Percentiles rank a stretch among this genome's conserved stretches.
Evolutionary conservation across 2,329 filamentous ascomycete genomes (phyloP).

Genomic region (Fusarium robinianum): DNA sequence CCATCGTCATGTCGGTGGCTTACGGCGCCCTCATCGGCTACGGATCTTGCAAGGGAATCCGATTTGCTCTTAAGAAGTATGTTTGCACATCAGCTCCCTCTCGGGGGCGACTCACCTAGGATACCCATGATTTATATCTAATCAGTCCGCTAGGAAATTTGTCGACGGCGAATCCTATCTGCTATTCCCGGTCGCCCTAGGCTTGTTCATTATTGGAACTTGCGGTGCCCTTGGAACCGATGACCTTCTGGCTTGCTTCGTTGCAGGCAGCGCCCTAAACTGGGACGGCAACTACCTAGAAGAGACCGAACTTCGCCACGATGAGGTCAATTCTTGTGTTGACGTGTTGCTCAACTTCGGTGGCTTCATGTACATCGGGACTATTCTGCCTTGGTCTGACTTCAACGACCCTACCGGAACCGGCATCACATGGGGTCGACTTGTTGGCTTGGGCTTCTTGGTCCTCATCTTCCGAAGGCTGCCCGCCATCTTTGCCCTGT

Average conservation of each 20-base stretch:
- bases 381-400: constrained; percentile 58
- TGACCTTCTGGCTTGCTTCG: constrained; percentile 89
- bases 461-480: constrained; percentile 57
- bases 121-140: no score
- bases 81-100: no score
- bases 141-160: no score
- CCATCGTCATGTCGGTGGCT: constrained; percentile 74
- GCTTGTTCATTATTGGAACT: constrained; percentile 85
- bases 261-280: constrained; percentile 88
- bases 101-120: no score
- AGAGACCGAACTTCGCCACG: no score
- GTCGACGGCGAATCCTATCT: constrained; percentile 88
- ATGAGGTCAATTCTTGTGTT: constrained; percentile 61
- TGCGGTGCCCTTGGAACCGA: constrained; percentile 87
- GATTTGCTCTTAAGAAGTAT: no score
- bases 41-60: constrained; percentile 80
- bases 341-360: constrained; percentile 63
- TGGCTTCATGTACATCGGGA: constrained; percentile 63
- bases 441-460: constrained; percentile 56
- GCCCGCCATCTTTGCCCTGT: constrained; percentile 56
- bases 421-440: constrained; percentile 55
- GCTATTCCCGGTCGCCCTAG: constrained; percentile 82
- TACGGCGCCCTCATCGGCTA: constrained; percentile 81
- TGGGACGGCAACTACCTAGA: constrained; percentile 95
- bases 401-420: constrained; percentile 57